These are phyloP conservation scores for Chrysoporthe cubensis DNA, from an alignment of 2,329 filamentous ascomycete species.

Conservation along the genomic window DNA sequence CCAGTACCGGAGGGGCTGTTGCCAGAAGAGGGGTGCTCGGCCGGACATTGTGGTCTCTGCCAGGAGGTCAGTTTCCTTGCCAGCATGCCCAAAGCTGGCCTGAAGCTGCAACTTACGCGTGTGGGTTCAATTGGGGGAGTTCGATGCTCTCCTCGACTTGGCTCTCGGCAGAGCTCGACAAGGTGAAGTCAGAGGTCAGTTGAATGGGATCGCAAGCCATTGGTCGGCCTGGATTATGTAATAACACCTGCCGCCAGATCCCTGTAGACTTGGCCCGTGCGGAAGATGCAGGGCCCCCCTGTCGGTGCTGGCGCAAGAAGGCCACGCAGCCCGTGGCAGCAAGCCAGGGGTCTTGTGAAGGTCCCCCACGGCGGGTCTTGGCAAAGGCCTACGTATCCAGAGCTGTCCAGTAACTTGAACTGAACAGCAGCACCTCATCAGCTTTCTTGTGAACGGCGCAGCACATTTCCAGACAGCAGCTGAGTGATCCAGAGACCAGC, in stretches of 20 bases:
- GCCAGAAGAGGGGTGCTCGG: constrained; percentile 78
- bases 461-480: constrained; percentile 14
- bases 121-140: constrained; percentile 11
- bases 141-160: constrained; percentile 1
- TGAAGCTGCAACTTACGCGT: constrained; percentile 1
- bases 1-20: constrained; percentile 79
- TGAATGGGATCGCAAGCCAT: constrained; percentile 13
- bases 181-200: constrained; percentile 28
- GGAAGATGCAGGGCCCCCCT: not conserved
- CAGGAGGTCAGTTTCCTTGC: not conserved
- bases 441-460: not conserved
- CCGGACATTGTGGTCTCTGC: constrained; percentile 57
- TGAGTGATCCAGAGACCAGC: constrained; percentile 6
- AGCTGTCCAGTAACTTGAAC: constrained; percentile 28
- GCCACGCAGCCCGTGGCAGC: constrained; percentile 19
- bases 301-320: constrained; percentile 19
- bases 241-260: not conserved
- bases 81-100: not conserved
- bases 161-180: constrained; percentile 2
- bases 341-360: constrained; percentile 16
- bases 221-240: constrained; percentile 26
- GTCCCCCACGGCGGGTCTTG: constrained; percentile 33
- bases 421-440: constrained; percentile 22
- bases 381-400: constrained; percentile 43
- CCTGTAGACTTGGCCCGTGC: constrained; percentile 14